Percentiles rank a stretch among this genome's conserved stretches.
Evolutionary conservation across 2,329 filamentous ascomycete genomes (phyloP).

Genomic region (Sporothrix sp.): DNA sequence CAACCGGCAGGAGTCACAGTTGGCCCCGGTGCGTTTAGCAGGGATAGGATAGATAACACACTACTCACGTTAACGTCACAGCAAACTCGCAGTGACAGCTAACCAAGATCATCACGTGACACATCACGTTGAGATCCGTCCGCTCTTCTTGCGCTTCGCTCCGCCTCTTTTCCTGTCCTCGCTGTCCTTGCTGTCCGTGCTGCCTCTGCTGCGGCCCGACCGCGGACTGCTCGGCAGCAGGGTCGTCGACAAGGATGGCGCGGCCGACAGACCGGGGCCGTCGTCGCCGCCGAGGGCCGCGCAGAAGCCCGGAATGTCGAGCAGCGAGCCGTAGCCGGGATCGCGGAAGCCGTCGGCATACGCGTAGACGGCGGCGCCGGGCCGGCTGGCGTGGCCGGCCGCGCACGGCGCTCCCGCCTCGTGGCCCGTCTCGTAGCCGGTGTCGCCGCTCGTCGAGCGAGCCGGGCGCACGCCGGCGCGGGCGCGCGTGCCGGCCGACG

Average conservation of each 20-base stretch:
- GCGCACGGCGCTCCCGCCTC: conserved; percentile 2
- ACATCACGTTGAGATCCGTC: too few species aligned
- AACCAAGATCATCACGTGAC: too few species aligned
- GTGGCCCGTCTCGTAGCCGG: conserved; percentile 10
- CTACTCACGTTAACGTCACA: too few species aligned
- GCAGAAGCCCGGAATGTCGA: neutral
- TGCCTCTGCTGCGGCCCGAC: neutral
- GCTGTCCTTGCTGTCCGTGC: too few species aligned
- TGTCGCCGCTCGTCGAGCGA: conserved; percentile 9
- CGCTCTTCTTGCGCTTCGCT: neutral
- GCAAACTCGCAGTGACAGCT: too few species aligned
- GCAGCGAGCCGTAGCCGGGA: conserved; percentile 9
- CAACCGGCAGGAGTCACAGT: conserved; percentile 4
- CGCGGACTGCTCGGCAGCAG: neutral
- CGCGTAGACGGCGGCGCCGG: neutral
- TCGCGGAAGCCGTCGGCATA: neutral
- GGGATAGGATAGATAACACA: too few species aligned
- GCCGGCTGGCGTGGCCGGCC: too few species aligned
- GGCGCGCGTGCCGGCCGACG: neutral
- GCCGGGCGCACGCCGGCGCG: neutral
- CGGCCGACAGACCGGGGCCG: too few species aligned
- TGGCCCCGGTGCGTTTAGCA: too few species aligned
- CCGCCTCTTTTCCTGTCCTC: too few species aligned
- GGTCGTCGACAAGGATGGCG: neutral
- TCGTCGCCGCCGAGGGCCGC: neutral